phyloP scores from a whole-genome alignment of 2,329 filamentous ascomycete species.

The Beauveria medogensis region DNA sequence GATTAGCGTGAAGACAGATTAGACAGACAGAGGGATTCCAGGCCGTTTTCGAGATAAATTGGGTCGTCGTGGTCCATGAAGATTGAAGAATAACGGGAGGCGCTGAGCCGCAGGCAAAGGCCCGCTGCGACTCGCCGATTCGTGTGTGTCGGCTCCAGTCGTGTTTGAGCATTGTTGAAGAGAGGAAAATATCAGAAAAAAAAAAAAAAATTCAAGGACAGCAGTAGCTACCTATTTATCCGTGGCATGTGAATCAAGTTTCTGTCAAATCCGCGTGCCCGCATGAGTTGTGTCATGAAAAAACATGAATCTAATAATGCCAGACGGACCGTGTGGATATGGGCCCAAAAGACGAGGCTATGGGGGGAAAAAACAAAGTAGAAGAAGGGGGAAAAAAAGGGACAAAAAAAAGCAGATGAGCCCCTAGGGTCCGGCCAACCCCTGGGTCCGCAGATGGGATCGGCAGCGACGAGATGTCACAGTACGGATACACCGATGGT shows the following conservation, averaged over 20 bases:
- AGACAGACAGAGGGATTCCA: neutral
- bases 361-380: neutral
- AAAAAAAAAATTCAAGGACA: neutral
- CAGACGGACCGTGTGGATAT: neutral
- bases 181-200: neutral
- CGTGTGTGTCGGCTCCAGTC: neutral
- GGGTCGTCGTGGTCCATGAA: no score
- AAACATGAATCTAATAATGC: no score
- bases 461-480: neutral
- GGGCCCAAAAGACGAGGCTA: neutral
- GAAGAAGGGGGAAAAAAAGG: neutral
- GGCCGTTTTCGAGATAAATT: neutral
- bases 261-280: neutral
- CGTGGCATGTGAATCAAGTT: neutral
- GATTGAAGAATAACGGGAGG: neutral
- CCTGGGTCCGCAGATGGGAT: constrained; percentile 7
- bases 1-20: neutral
- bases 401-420: neutral
- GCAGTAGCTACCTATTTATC: neutral
- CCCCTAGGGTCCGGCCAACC: neutral
- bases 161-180: neutral
- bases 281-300: neutral
- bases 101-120: neutral
- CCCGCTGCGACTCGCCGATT: neutral
- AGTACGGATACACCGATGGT: neutral